Evolutionary conservation across 148 eudicot species (phyloP).

Genomic region (Rhododendron mucronatum): DNA sequence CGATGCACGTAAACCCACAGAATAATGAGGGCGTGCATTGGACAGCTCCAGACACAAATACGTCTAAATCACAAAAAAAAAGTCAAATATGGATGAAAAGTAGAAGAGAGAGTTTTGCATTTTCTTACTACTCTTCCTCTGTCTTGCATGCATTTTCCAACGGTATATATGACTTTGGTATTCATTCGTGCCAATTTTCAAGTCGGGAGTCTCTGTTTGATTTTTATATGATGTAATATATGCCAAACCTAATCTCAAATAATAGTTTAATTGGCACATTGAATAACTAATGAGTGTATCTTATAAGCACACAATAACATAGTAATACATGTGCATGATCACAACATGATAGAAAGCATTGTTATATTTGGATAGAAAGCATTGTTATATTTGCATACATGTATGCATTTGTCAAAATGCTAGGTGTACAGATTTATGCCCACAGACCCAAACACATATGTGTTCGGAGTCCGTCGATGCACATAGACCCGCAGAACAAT

Average conservation of each 20-base stretch:
- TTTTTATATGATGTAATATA: background rate
- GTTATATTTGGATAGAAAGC: background rate
- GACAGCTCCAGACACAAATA: background rate
- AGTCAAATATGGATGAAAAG: background rate
- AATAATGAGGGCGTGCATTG: too few species aligned
- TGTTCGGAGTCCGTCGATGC: background rate
- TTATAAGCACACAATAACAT: background rate
- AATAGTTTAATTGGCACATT: background rate
- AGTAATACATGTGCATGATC: background rate
- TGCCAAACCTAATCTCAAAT: background rate
- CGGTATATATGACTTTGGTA: background rate
- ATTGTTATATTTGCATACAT: too few species aligned
- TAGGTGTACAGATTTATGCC: too few species aligned
- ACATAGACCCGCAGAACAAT: background rate
- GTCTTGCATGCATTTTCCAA: background rate
- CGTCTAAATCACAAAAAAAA: background rate
- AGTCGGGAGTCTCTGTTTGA: background rate
- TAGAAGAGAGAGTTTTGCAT: background rate
- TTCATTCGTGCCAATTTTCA: background rate
- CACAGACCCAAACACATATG: background rate
- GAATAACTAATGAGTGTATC: background rate
- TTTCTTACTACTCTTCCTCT: too few species aligned
- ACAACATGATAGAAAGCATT: background rate
- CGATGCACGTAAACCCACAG: background rate
- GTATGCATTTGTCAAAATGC: background rate